Percentiles rank a stretch among this genome's conserved stretches.
These are phyloP conservation scores for Suhomyces ambrosiae DNA, from an alignment of 1,139 yeast genomes.

Conservation along the genomic window DNA sequence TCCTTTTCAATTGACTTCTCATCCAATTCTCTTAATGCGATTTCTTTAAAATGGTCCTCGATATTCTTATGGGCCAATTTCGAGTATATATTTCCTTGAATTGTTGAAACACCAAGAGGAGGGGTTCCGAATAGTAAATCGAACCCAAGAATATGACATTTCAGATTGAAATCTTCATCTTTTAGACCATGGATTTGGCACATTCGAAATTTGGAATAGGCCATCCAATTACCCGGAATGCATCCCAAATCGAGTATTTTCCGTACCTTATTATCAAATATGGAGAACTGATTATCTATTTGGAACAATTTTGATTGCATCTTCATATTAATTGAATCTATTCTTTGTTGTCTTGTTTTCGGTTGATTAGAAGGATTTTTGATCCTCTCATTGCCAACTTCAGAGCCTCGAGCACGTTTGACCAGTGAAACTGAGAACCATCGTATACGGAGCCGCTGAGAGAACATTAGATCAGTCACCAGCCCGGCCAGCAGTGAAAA, in stretches of 20 bases:
- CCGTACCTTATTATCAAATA: constrained; percentile 30
- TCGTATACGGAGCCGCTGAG: constrained; percentile 3
- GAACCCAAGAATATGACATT: constrained; percentile 78
- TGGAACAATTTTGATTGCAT: constrained; percentile 30
- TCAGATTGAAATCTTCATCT: constrained; percentile 53
- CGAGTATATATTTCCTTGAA: constrained; percentile 86
- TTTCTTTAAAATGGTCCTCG: constrained; percentile 53
- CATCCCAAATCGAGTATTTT: constrained; percentile 60
- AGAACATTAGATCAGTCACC: too few species aligned
- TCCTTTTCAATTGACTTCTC: constrained; percentile 8
- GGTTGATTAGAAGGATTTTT: constrained; percentile 13
- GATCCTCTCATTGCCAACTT: constrained; percentile 12
- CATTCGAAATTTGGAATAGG: constrained; percentile 55
- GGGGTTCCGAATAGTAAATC: constrained; percentile 81
- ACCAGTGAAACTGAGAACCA: not conserved
- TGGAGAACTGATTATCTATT: constrained; percentile 31
- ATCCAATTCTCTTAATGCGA: constrained; percentile 26
- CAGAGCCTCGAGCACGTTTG: constrained; percentile 14
- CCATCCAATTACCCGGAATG: constrained; percentile 97
- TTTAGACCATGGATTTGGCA: constrained; percentile 30
- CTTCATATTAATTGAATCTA: constrained; percentile 26
- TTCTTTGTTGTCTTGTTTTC: constrained; percentile 28
- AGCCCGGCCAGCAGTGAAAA: too few species aligned
- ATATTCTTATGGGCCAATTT: constrained; percentile 65
- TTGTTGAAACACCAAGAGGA: constrained; percentile 73